These are phyloP conservation scores for Sugiyamaella grinbergsii DNA, from an alignment of 1,139 yeast genomes.

Conservation along the genomic window DNA sequence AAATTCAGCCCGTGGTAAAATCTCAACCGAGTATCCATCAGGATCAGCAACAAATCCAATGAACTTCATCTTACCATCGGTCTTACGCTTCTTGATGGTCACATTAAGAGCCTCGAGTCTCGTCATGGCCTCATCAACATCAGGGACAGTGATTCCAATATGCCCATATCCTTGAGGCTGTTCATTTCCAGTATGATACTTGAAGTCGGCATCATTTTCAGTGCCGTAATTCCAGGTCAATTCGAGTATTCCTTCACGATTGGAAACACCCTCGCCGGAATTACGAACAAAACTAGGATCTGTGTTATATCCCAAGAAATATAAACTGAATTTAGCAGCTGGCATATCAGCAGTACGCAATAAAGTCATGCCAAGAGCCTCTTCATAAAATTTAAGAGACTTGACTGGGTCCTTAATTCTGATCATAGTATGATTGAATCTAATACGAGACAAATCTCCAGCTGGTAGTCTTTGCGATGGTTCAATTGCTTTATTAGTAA, in stretches of 20 bases:
- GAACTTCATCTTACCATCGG: conserved; percentile 62
- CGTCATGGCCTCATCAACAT: conserved; percentile 60
- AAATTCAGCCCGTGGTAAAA: conserved; percentile 50
- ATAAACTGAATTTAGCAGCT: conserved; percentile 77
- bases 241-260: conserved; percentile 73
- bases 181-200: conserved; percentile 84
- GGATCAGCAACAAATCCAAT: conserved; percentile 84
- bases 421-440: conserved; percentile 89
- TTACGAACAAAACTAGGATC: conserved; percentile 41
- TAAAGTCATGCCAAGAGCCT: conserved; percentile 78
- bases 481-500: conserved; percentile 57
- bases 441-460: conserved; percentile 49
- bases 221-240: conserved; percentile 96
- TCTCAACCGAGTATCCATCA: conserved; percentile 86
- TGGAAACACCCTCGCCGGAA: conserved; percentile 35
- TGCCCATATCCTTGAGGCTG: conserved; percentile 85
- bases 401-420: conserved; percentile 82
- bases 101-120: conserved; percentile 54
- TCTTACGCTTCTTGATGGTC: conserved; percentile 52
- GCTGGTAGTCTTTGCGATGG: conserved; percentile 18
- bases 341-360: conserved; percentile 57
- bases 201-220: conserved; percentile 71
- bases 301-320: conserved; percentile 72
- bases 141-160: conserved; percentile 70
- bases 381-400: conserved; percentile 74